Conservation (phyloP, 768 basidiomycete species). For the Phlebiopsis gigantea region DNA sequence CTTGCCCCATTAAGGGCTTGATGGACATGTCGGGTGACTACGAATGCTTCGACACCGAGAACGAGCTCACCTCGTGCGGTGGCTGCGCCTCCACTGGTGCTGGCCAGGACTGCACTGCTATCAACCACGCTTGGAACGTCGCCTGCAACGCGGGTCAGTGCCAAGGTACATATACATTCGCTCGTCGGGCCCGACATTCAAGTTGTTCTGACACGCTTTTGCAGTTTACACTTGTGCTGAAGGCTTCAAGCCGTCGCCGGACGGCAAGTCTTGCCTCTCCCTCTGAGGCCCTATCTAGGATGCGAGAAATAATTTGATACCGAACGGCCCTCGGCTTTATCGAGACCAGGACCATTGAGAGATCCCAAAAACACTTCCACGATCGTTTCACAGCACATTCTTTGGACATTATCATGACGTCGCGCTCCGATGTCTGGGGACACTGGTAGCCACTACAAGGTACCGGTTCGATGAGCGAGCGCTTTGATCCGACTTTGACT, state of each 20-base stretch:
- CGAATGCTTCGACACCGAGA: constrained; percentile 59
- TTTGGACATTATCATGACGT: constrained; percentile 7
- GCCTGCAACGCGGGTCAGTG: constrained; percentile 57
- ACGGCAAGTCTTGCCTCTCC: constrained; percentile 39
- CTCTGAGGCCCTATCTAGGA: constrained; percentile 23
- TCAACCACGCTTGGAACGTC: constrained; percentile 62
- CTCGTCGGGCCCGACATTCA: background rate
- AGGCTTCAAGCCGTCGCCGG: constrained; percentile 38
- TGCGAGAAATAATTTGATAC: background rate
- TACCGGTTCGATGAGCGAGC: background rate
- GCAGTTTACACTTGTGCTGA: constrained; percentile 47
- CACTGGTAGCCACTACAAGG: background rate
- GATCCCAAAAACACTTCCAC: constrained; percentile 8
- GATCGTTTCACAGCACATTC: constrained; percentile 15
- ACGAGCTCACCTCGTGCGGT: constrained; percentile 70
- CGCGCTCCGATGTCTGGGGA: background rate
- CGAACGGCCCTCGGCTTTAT: background rate
- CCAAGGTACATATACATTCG: constrained; percentile 36
- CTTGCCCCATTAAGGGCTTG: constrained; percentile 48
- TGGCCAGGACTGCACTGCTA: constrained; percentile 69
- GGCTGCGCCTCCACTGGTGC: constrained; percentile 60
- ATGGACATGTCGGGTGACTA: constrained; percentile 34
- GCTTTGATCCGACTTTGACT: background rate
- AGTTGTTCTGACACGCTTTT: background rate
- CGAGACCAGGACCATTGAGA: background rate